Percentiles rank a stretch among this genome's conserved stretches.
Evolutionary conservation across 192 early-diverging fungal species (phyloP).

Genomic region (Mortierella claussenii): DNA sequence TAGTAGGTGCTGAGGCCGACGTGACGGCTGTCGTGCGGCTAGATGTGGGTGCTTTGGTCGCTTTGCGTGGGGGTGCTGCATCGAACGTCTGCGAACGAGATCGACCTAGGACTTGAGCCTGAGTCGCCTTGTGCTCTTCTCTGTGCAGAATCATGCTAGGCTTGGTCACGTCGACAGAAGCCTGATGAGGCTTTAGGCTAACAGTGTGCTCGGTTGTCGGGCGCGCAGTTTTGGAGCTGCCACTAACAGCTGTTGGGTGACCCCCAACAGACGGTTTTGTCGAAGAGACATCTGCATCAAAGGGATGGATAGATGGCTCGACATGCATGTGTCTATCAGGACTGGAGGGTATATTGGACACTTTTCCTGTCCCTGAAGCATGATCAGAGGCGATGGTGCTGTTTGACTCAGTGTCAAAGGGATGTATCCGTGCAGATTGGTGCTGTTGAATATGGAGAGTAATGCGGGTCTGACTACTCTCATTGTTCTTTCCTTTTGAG

Average conservation of each 20-base stretch:
- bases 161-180: too few relatives aligned
- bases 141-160: too few relatives aligned
- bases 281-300: slow-evolving; percentile 11
- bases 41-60: too few relatives aligned
- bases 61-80: too few relatives aligned
- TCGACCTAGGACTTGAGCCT: too few relatives aligned
- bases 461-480: not conserved
- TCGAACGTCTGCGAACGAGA: too few relatives aligned
- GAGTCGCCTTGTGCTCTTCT: too few relatives aligned
- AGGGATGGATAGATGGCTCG: slow-evolving; percentile 32
- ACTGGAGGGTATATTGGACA: slow-evolving; percentile 5
- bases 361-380: not conserved
- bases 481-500: not conserved
- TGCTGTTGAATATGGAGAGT: not conserved
- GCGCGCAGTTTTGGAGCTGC: too few relatives aligned
- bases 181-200: too few relatives aligned
- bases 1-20: not conserved
- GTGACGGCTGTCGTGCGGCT: not conserved
- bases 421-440: slow-evolving; percentile 23
- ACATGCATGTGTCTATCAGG: not conserved
- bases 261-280: too few relatives aligned
- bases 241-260: too few relatives aligned
- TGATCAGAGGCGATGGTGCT: not conserved
- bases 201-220: too few relatives aligned
- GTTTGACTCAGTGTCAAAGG: slow-evolving; percentile 25